Percentiles rank a stretch among this genome's conserved stretches.
Evolutionary conservation across 2,329 filamentous ascomycete genomes (phyloP).

Genomic region (Aspergillus sp.): DNA sequence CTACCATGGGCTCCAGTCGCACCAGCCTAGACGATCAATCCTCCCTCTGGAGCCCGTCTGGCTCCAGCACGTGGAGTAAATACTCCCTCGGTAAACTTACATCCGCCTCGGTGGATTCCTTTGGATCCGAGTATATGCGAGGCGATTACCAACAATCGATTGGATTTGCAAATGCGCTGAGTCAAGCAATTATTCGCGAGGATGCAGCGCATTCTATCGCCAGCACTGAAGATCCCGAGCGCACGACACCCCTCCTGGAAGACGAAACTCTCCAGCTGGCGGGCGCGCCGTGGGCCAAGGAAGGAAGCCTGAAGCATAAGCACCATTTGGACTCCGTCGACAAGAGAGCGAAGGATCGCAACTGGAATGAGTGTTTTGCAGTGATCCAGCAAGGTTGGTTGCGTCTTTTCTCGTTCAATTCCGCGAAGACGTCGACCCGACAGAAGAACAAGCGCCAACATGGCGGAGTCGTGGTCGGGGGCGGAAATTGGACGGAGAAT

Average conservation of each 20-base stretch:
- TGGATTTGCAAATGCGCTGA: slow-evolving; percentile 93
- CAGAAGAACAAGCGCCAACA: slow-evolving; percentile 58
- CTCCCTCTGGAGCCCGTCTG: slow-evolving; percentile 87
- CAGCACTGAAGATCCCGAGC: slow-evolving; percentile 60
- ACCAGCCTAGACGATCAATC: slow-evolving; percentile 91
- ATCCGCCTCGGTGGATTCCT: slow-evolving; percentile 88
- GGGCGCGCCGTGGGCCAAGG: slow-evolving; percentile 97
- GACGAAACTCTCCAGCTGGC: slow-evolving; percentile 89
- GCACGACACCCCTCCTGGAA: slow-evolving; percentile 69
- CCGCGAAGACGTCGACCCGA: slow-evolving; percentile 65
- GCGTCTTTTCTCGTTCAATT: slow-evolving; percentile 88
- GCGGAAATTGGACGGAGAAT: slow-evolving; percentile 98
- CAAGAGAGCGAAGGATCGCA: slow-evolving; percentile 88
- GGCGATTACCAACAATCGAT: slow-evolving; percentile 94
- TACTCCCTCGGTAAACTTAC: slow-evolving; percentile 88
- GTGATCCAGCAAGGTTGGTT: slow-evolving; percentile 94
- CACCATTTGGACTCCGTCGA: slow-evolving; percentile 89
- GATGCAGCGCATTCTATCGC: slow-evolving; percentile 54
- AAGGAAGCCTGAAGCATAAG: slow-evolving; percentile 93
- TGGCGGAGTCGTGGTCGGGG: slow-evolving; percentile 74
- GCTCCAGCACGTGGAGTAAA: slow-evolving; percentile 93
- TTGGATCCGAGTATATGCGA: slow-evolving; percentile 71
- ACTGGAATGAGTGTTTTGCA: slow-evolving; percentile 93
- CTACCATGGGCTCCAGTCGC: slow-evolving; percentile 82
- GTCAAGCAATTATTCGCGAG: slow-evolving; percentile 93